Evolutionary conservation across 805 yeast species (phyloP), one percentile per base, ranked within the genome.

Genomic region (Suhomyces sp.): DNA sequence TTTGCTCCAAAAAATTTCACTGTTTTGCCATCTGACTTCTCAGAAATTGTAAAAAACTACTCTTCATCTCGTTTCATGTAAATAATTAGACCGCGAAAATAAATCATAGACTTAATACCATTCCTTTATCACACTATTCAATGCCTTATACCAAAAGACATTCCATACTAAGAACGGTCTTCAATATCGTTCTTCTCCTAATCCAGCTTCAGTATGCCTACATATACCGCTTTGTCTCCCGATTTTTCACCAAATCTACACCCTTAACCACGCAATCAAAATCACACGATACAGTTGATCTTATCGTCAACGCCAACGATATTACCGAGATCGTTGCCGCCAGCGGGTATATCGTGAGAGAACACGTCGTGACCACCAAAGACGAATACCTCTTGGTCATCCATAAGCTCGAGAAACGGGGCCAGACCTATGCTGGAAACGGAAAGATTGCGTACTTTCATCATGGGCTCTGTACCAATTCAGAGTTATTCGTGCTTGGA

Each of bases 381-480:
- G 64, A 58, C 38, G 54, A 47, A 5, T 58, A 58, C 43, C 38
- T 58, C 13, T 38, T 58, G 16, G 60, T 56, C 19, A 19, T 58
- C 5, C 63, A 57, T 32, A 57, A 57, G 43, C 39, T 58, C 12
- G 63, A 40, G 17, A 35, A 26, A 15, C 40, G 36, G 11, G 19
- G 15, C 26, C 13, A 19, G 3, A 15, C 21, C 16, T 25, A 28
- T 19, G 15, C 5, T 21, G 38, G 24, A 9, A 19, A 17, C 24
- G 37, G 38, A 10, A 38, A 39, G 25, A 42, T 58, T 6, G 63
- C 47, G n/a, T 58, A 57, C 42, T 57, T 58, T 35, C 64, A 58
- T 36, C 64, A 58, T 37, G 64, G 64, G 1, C 42, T 58, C 14
- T 37, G 56, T 25, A 58, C 64, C 11, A 53, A 54, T 41, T 56